Evolutionary conservation across 1,139 yeast genomes (phyloP).

Genomic region (Insectozyma bohioensis): DNA sequence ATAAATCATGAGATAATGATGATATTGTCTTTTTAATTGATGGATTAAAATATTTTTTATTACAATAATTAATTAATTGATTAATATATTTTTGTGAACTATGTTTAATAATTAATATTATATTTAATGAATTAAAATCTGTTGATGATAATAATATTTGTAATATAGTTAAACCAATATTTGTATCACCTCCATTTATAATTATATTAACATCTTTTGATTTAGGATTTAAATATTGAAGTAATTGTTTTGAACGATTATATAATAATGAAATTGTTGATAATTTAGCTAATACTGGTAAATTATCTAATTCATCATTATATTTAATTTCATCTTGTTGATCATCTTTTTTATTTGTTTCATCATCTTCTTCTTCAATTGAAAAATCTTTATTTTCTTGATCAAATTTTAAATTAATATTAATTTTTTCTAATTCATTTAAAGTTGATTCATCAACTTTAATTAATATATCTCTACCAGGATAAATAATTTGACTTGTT

Average conservation of each 20-base stretch:
- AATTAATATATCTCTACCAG: slow-evolving; percentile 32
- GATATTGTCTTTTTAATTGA: slow-evolving; percentile 21
- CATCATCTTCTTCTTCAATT: slow-evolving; percentile 16
- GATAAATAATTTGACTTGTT: slow-evolving; percentile 34
- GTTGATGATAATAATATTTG: slow-evolving; percentile 30
- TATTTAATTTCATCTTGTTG: not conserved
- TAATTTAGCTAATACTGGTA: slow-evolving; percentile 38
- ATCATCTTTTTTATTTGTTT: slow-evolving; percentile 4
- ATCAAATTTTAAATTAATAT: slow-evolving; percentile 17
- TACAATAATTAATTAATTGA: slow-evolving; percentile 22
- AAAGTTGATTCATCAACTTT: slow-evolving; percentile 27
- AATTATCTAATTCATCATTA: slow-evolving; percentile 7
- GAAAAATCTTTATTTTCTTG: slow-evolving; percentile 15
- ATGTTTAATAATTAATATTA: slow-evolving; percentile 37
- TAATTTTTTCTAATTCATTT: slow-evolving; percentile 20
- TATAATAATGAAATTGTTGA: slow-evolving; percentile 36
- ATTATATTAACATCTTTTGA: slow-evolving; percentile 26
- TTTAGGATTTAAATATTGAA: slow-evolving; percentile 23
- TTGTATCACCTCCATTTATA: slow-evolving; percentile 48
- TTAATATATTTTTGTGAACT: slow-evolving; percentile 21
- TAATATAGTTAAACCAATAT: slow-evolving; percentile 36
- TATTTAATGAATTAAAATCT: slow-evolving; percentile 22
- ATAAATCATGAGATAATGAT: slow-evolving; percentile 36
- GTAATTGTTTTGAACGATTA: slow-evolving; percentile 41
- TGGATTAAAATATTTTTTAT: slow-evolving; percentile 23